phyloP scores from a whole-genome alignment of 768 basidiomycete species.

The Neoboletus subvelutipes region DNA sequence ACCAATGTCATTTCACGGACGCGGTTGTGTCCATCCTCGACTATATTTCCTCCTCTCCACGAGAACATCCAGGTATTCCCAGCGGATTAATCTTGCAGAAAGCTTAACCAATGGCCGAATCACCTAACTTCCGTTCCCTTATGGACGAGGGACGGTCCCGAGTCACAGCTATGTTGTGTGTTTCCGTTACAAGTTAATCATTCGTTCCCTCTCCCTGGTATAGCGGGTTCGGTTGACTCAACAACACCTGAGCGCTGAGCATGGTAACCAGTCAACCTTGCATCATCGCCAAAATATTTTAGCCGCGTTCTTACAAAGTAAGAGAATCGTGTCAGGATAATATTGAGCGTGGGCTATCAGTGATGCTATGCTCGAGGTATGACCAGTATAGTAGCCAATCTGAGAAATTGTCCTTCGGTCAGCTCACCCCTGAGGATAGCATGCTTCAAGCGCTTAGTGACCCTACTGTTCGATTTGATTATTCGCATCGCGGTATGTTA shows the following conservation, averaged over 20 bases:
- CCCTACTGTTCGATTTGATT: slow-evolving; percentile 16
- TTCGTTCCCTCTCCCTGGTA: not conserved
- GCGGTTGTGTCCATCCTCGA: not conserved
- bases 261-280: not conserved
- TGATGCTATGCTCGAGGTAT: too few species aligned
- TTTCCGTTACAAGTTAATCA: not conserved
- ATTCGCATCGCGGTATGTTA: slow-evolving; percentile 6
- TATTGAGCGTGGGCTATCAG: not conserved
- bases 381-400: too few species aligned
- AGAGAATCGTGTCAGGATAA: not conserved
- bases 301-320: not conserved
- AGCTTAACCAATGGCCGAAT: not conserved
- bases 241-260: too few species aligned
- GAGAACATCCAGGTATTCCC: not conserved
- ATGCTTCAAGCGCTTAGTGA: slow-evolving; percentile 7
- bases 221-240: not conserved
- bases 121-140: not conserved
- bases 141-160: not conserved
- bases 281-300: not conserved
- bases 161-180: not conserved
- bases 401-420: too few species aligned
- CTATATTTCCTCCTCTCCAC: not conserved
- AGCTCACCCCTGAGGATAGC: too few species aligned
- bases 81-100: not conserved
- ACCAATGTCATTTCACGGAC: not conserved